A percentile compares a stretch with the other conserved stretches of the same genome.
These are phyloP conservation scores for Chenopodium berlandieri DNA, from an alignment of 148 eudicot species.

Conservation along the genomic window DNA sequence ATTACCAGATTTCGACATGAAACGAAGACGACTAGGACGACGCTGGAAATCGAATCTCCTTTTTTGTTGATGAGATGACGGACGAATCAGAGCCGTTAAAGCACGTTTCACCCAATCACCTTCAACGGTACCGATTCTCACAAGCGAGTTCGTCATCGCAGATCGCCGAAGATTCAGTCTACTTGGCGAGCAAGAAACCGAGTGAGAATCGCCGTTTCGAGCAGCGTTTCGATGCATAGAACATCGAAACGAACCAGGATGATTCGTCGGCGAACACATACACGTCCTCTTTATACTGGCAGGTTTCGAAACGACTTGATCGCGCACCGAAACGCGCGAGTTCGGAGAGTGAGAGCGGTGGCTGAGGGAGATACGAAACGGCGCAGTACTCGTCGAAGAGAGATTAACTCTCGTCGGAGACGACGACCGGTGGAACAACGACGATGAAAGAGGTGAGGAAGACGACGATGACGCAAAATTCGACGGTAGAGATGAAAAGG, in stretches of 20 bases:
- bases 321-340: slow-evolving; percentile 24
- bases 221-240: slow-evolving; percentile 13
- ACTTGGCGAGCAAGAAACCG: slow-evolving; percentile 32
- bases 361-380: slow-evolving; percentile 41
- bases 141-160: slow-evolving; percentile 73
- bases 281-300: slow-evolving; percentile 37
- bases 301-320: slow-evolving; percentile 23
- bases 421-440: slow-evolving; percentile 34
- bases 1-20: slow-evolving; percentile 35
- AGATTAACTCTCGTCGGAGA: slow-evolving; percentile 50
- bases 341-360: slow-evolving; percentile 31
- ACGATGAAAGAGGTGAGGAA: slow-evolving; percentile 16
- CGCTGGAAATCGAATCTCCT: slow-evolving; percentile 35
- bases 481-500: slow-evolving; percentile 19
- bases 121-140: slow-evolving; percentile 66
- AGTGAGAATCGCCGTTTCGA: slow-evolving; percentile 19
- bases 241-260: slow-evolving; percentile 65
- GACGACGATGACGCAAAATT: slow-evolving; percentile 29
- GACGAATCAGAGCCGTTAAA: slow-evolving; percentile 52
- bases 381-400: slow-evolving; percentile 26
- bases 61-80: slow-evolving; percentile 48
- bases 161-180: slow-evolving; percentile 51
- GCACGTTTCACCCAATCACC: slow-evolving; percentile 64
- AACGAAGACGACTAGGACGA: slow-evolving; percentile 35
- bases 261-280: slow-evolving; percentile 61